Percentiles rank a stretch among this genome's conserved stretches.
Conservation (phyloP, 1,284 basidiomycete species). For the Malassezia globosa region DNA sequence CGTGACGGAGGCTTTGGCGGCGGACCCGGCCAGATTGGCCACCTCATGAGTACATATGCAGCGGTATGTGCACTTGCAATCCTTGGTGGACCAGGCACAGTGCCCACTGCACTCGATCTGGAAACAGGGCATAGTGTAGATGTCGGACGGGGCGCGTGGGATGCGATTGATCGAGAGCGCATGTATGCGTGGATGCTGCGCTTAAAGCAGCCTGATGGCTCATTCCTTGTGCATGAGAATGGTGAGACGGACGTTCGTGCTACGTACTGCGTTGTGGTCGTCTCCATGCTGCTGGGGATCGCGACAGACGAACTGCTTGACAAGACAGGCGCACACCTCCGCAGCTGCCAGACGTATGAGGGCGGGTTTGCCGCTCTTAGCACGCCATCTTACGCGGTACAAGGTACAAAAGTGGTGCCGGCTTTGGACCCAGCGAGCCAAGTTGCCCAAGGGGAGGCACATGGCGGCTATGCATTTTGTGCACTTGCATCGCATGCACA, state of each 20-base stretch:
- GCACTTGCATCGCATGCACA: conserved; percentile 73
- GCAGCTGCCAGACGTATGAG: conserved; percentile 90
- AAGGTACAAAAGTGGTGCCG: conserved; percentile 7
- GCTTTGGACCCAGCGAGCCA: conserved; percentile 34
- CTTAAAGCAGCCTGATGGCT: conserved; percentile 84
- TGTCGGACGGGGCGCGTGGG: conserved; percentile 44
- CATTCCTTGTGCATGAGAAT: conserved; percentile 74
- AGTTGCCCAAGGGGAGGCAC: conserved; percentile 73
- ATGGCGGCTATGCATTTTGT: conserved; percentile 95
- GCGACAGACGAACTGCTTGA: conserved; percentile 72
- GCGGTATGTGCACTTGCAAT: conserved; percentile 72
- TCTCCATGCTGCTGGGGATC: conserved; percentile 64
- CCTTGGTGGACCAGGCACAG: conserved; percentile 56
- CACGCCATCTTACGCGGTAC: conserved; percentile 53
- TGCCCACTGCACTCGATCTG: conserved; percentile 25
- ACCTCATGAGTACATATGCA: conserved; percentile 83
- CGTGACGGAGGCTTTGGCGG: conserved; percentile 71
- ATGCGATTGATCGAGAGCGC: conserved; percentile 50
- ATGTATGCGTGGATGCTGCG: conserved; percentile 84
- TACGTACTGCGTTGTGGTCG: conserved; percentile 63
- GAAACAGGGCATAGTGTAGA: conserved; percentile 53
- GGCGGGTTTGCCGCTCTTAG: conserved; percentile 83
- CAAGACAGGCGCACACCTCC: conserved; percentile 50
- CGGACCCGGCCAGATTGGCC: conserved; percentile 74
- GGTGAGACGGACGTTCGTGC: conserved; percentile 88